phyloP scores from a whole-genome alignment of 2,329 filamentous ascomycete species.

The Alternaria novae-zelandiae region DNA sequence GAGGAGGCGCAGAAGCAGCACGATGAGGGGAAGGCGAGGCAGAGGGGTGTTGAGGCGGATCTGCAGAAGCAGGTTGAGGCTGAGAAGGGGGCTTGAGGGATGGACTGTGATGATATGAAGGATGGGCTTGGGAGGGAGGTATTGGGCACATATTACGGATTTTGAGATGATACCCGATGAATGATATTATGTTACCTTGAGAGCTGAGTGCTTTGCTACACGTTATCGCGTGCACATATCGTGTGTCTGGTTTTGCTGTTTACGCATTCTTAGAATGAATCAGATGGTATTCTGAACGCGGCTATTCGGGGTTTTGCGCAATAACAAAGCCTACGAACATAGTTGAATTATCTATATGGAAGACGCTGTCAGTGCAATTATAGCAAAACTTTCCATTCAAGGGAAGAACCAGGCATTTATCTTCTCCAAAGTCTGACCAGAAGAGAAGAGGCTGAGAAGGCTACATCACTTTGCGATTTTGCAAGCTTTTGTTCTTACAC shows the following conservation, averaged over 20 bases:
- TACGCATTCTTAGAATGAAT: accelerated
- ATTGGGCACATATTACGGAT: not conserved
- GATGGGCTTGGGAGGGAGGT: not conserved
- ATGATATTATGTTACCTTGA: not conserved
- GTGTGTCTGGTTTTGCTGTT: not conserved
- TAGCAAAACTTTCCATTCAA: too few relatives aligned
- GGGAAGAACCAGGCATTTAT: too few relatives aligned
- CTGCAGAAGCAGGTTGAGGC: slow-evolving; percentile 69
- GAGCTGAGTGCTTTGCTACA: not conserved
- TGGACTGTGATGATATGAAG: too few relatives aligned
- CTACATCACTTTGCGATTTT: too few relatives aligned
- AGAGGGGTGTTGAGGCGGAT: slow-evolving; percentile 83
- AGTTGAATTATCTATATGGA: too few relatives aligned
- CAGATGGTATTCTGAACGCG: too few relatives aligned
- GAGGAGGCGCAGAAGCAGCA: slow-evolving; percentile 71
- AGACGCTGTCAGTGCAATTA: too few relatives aligned
- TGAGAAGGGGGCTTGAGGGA: not conserved
- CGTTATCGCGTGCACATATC: not conserved
- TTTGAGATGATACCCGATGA: slow-evolving; percentile 1
- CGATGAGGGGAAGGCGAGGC: slow-evolving; percentile 81
- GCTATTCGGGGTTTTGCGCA: too few relatives aligned
- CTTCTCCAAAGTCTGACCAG: too few relatives aligned
- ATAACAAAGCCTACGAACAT: too few relatives aligned
- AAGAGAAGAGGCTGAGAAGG: too few relatives aligned
- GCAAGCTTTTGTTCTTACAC: too few relatives aligned